Evolutionary conservation across 2,329 filamentous ascomycete species (phyloP), one percentile per base, ranked within the genome.

Genomic region (Pseudogymnoascus sp.): DNA sequence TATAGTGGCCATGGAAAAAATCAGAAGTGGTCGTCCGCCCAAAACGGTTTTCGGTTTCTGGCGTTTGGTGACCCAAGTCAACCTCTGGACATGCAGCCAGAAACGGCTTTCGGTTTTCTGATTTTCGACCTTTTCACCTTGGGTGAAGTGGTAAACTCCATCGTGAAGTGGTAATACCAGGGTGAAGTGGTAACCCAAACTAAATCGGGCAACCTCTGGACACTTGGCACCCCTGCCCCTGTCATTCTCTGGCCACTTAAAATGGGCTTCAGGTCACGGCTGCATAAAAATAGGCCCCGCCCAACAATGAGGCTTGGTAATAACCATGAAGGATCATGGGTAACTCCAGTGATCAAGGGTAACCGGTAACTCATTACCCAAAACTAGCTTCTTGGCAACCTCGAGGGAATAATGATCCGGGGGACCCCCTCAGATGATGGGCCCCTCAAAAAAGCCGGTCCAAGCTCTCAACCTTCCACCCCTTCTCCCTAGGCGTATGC

Each of bases 401-500:
- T 7, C 1, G 31, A 7, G 7, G 9, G 13, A 39, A n/a, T 4
- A n/a, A n/a, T 13, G 35, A 5, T n/a, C 17, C 17, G 17, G 17
- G 17, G 1, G 17, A 2, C 11, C 35, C 6, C 11, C 40, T 13
- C 40, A 21, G 1, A 21, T 21, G 21, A 21, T 21, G 21, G 21
- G 21, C 40, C 11, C 44, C 13, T 31, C n/a, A 50, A n/a, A 50
- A 50, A 50, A 50, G 44, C 8, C 44, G n/a, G 17, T 54, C 47
- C 47, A 54, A 54, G 47, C n/a, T 54, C 59, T 50, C 59, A 57
- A 29, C 39, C n/a, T 47, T 41, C 35, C 40, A 33, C 11, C 59
- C 40, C 59, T 60, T 60, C 39, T 60, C 40, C 74, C 1, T 72
- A 69, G 5, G 66, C 69, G 0, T 65, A 59, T 67, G 66, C 29